A percentile compares a stretch with the other conserved stretches of the same genome.
Evolutionary conservation across 192 early-diverging fungal genomes (phyloP).

Genomic region (Podochytrium sp.): DNA sequence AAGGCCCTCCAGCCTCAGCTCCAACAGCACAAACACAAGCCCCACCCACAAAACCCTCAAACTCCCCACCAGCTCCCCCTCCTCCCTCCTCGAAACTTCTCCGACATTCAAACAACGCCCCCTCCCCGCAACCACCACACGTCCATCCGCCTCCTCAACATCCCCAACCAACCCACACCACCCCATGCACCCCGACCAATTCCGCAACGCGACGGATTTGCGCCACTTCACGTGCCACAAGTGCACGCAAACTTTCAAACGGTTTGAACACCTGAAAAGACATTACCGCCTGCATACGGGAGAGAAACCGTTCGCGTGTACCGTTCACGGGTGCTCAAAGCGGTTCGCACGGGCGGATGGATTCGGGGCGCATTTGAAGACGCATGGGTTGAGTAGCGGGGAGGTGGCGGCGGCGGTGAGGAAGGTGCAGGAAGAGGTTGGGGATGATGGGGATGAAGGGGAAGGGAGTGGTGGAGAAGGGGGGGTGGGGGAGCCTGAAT

Average conservation of each 20-base stretch:
- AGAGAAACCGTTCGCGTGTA: conserved; percentile 67
- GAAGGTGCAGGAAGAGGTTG: neutral
- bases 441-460: neutral
- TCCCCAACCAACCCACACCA: neutral
- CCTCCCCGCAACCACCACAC: conserved; percentile 27
- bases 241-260: conserved; percentile 65
- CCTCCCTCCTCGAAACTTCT: conserved; percentile 70
- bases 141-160: neutral
- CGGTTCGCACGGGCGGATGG: conserved; percentile 69
- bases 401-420: conserved; percentile 1
- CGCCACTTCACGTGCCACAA: conserved; percentile 39
- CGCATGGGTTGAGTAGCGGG: conserved; percentile 27
- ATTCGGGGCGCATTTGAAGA: conserved; percentile 61
- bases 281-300: conserved; percentile 73
- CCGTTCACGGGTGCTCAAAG: conserved; percentile 55
- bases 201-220: conserved; percentile 17
- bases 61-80: no score
- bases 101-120: conserved; percentile 76
- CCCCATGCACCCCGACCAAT: neutral
- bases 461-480: neutral
- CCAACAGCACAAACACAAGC: conserved; percentile 2
- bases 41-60: neutral
- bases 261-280: conserved; percentile 76
- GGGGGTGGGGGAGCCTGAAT: neutral
- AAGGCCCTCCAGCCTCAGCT: neutral